phyloP scores from a whole-genome alignment of 1,284 basidiomycete genomes.

The Ceratobasidium sp. region DNA sequence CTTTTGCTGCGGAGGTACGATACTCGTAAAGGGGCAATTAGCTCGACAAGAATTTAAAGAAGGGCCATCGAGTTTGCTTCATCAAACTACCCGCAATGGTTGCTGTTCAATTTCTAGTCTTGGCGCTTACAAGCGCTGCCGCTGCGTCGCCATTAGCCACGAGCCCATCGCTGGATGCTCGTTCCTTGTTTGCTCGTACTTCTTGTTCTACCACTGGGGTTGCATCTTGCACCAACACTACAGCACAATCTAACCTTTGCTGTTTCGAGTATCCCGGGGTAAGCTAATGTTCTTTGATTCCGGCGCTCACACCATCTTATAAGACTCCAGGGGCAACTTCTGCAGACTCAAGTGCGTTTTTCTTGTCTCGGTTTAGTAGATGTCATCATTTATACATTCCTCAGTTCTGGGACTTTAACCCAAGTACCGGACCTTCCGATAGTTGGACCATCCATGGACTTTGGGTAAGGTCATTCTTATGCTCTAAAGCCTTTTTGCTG shows the following conservation, averaged over 20 bases:
- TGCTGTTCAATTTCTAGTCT: not conserved
- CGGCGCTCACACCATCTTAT: not conserved
- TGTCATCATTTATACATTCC: not conserved
- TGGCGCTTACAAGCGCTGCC: constrained; percentile 7
- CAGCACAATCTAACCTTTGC: constrained; percentile 42
- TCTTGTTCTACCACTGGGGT: constrained; percentile 32
- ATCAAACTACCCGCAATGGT: not conserved
- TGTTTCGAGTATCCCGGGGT: constrained; percentile 45
- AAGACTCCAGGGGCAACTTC: constrained; percentile 41
- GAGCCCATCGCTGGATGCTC: constrained; percentile 1
- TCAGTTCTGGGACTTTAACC: constrained; percentile 47
- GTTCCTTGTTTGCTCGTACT: constrained; percentile 39
- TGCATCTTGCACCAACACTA: constrained; percentile 44
- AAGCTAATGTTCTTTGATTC: not conserved
- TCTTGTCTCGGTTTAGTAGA: not conserved
- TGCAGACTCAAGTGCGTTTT: constrained; percentile 42
- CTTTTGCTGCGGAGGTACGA: constrained; percentile 16
- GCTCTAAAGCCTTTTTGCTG: not conserved
- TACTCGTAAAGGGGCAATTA: too few relatives aligned
- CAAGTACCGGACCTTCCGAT: constrained; percentile 45
- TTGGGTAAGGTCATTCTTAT: constrained; percentile 39
- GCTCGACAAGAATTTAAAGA: too few relatives aligned
- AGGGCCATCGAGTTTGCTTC: not conserved
- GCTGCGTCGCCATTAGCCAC: constrained; percentile 26
- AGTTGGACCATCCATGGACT: constrained; percentile 45